Conservation (phyloP, 78 protist genomes). For the Protostelium mycophagum region DNA sequence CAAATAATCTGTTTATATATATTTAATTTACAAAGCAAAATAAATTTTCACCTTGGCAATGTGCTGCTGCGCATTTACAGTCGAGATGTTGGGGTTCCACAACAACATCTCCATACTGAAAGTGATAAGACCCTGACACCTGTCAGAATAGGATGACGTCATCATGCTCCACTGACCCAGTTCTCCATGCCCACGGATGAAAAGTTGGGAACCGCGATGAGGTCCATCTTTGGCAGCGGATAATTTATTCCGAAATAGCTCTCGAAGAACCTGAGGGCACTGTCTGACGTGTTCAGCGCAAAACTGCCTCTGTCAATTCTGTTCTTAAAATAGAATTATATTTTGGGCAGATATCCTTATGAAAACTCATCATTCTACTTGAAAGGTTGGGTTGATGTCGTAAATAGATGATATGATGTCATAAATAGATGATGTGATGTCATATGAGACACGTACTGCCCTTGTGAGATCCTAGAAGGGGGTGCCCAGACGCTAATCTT, state of each 20-base stretch:
- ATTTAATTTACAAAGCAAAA: neutral
- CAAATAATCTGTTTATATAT: too few relatives aligned
- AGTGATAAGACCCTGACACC: neutral
- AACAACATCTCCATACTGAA: neutral
- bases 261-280: neutral
- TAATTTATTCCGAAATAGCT: slow-evolving; percentile 70
- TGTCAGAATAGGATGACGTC: slow-evolving; percentile 67
- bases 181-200: slow-evolving; percentile 77
- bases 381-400: too few relatives aligned
- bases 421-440: too few relatives aligned
- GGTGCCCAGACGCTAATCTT: neutral
- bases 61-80: neutral
- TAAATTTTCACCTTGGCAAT: neutral
- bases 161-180: slow-evolving; percentile 68
- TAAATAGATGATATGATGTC: too few relatives aligned
- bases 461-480: slow-evolving; percentile 45
- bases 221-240: slow-evolving; percentile 86
- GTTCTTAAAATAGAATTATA: too few relatives aligned
- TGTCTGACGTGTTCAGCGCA: slow-evolving; percentile 73
- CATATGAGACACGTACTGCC: slow-evolving; percentile 51
- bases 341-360: too few relatives aligned
- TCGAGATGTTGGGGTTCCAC: neutral
- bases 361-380: slow-evolving; percentile 8
- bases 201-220: slow-evolving; percentile 72
- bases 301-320: slow-evolving; percentile 11